A percentile compares a stretch with the other conserved stretches of the same genome.
phyloP scores from a whole-genome alignment of 2,329 filamentous ascomycete genomes.

The Phoma sp. region DNA sequence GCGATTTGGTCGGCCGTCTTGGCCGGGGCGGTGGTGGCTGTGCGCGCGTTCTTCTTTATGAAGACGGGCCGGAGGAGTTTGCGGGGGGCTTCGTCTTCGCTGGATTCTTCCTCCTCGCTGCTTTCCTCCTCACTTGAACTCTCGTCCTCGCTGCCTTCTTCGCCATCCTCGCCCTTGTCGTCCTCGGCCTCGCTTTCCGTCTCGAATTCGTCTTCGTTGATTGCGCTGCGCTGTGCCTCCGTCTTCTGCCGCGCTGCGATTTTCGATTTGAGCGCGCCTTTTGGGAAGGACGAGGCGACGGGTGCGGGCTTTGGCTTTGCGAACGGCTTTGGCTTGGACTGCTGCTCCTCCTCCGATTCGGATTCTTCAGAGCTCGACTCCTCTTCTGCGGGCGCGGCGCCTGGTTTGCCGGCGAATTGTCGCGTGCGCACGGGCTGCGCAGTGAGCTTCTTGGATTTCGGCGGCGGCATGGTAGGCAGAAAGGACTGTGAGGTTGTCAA shows the following conservation, averaged over 20 bases:
- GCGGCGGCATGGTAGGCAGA: constrained; percentile 61
- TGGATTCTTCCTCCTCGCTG: constrained; percentile 62
- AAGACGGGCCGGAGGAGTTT: constrained; percentile 71
- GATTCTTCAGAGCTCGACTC: constrained; percentile 55
- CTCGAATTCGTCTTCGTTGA: constrained; percentile 64
- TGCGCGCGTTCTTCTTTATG: constrained; percentile 68
- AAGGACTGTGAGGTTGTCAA: neutral
- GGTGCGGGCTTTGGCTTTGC: constrained; percentile 50
- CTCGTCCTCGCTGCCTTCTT: constrained; percentile 22
- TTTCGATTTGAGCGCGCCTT: constrained; percentile 52
- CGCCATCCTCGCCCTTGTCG: constrained; percentile 16
- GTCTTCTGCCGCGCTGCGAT: constrained; percentile 50
- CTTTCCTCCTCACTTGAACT: constrained; percentile 40
- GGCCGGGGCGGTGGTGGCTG: constrained; percentile 41
- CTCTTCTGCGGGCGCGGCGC: constrained; percentile 52
- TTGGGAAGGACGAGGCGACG: constrained; percentile 56
- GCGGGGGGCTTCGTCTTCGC: constrained; percentile 65
- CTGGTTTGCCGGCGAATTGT: constrained; percentile 84
- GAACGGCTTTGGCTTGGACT: constrained; percentile 53
- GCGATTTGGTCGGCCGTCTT: constrained; percentile 52
- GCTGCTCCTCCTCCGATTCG: constrained; percentile 59
- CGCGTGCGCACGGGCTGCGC: constrained; percentile 84
- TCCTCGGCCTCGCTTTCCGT: constrained; percentile 57
- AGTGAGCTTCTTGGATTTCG: constrained; percentile 78
- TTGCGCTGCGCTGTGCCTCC: constrained; percentile 40